Conservation (phyloP, 768 basidiomycete species). For the Dendrothele bispora region DNA sequence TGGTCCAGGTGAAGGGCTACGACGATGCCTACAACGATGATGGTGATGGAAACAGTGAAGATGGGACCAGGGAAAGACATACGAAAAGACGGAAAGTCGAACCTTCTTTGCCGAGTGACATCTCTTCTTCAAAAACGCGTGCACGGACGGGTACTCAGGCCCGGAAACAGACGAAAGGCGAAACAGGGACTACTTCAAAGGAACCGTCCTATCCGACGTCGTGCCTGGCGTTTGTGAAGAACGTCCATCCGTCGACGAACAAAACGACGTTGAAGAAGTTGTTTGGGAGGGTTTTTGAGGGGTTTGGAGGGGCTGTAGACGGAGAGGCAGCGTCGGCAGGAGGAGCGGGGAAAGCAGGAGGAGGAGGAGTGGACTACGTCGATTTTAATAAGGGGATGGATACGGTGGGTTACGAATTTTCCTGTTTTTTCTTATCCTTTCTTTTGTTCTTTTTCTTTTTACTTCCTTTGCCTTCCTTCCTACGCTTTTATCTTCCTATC, state of each 20-base stretch:
- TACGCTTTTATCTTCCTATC: too few species aligned
- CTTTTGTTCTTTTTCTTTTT: too few species aligned
- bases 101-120: not conserved
- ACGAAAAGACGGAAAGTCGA: too few species aligned
- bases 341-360: conserved; percentile 5
- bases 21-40: not conserved
- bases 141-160: too few species aligned
- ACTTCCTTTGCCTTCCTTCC: too few species aligned
- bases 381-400: conserved; percentile 81
- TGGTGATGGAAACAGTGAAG: not conserved
- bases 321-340: too few species aligned
- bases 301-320: not conserved
- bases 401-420: conserved; percentile 47
- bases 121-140: not conserved
- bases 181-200: too few species aligned
- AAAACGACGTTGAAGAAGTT: conserved; percentile 73
- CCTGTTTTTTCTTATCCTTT: not conserved
- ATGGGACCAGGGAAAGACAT: not conserved
- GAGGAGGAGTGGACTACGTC: conserved; percentile 65
- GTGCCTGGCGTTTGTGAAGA: conserved; percentile 70
- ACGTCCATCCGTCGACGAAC: conserved; percentile 74
- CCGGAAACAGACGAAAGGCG: too few species aligned
- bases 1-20: not conserved
- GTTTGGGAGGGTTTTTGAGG: conserved; percentile 44
- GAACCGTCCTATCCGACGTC: conserved; percentile 45